Conservation (phyloP, 345 rosid species). For the Eucalyptus tenuipes region DNA sequence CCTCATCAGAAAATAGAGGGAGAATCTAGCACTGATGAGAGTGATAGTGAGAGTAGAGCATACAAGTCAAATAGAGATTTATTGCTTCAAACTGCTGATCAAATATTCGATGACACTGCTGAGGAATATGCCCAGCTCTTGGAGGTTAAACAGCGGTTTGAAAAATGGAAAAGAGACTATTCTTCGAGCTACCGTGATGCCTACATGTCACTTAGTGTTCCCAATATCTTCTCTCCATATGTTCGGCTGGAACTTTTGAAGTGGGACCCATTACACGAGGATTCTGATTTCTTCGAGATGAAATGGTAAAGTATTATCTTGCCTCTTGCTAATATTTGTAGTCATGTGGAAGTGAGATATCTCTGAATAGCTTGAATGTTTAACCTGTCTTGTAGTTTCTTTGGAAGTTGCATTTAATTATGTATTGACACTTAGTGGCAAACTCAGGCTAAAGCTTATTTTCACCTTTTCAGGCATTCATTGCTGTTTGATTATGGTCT, state of each 20-base stretch:
- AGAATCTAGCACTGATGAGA: slow-evolving; percentile 96
- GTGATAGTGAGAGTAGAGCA: slow-evolving; percentile 79
- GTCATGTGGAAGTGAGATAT: not conserved
- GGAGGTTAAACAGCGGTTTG: slow-evolving; percentile 66
- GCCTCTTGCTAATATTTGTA: not conserved
- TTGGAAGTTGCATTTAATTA: not conserved
- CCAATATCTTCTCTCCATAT: slow-evolving; percentile 87
- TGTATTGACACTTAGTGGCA: not conserved
- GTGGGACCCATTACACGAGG: slow-evolving; percentile 89
- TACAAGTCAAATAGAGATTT: slow-evolving; percentile 54
- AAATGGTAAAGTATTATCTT: slow-evolving; percentile 42
- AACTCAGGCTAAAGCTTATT: not conserved
- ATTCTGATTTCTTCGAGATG: slow-evolving; percentile 67
- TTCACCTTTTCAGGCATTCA: slow-evolving; percentile 53
- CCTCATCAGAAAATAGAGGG: slow-evolving; percentile 69
- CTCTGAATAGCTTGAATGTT: not conserved
- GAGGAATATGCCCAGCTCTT: slow-evolving; percentile 90
- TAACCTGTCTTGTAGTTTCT: not conserved
- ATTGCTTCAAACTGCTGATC: slow-evolving; percentile 66
- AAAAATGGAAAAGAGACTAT: slow-evolving; percentile 80
- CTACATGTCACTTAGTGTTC: slow-evolving; percentile 75
- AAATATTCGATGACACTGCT: slow-evolving; percentile 77
- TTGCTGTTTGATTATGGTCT: slow-evolving; percentile 73
- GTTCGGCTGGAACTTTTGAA: slow-evolving; percentile 84
- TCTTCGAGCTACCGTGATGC: slow-evolving; percentile 72